A percentile compares a stretch with the other conserved stretches of the same genome.
These are phyloP conservation scores for Gastrolobium bilobum DNA, from an alignment of 306 rosid species.

Conservation along the genomic window DNA sequence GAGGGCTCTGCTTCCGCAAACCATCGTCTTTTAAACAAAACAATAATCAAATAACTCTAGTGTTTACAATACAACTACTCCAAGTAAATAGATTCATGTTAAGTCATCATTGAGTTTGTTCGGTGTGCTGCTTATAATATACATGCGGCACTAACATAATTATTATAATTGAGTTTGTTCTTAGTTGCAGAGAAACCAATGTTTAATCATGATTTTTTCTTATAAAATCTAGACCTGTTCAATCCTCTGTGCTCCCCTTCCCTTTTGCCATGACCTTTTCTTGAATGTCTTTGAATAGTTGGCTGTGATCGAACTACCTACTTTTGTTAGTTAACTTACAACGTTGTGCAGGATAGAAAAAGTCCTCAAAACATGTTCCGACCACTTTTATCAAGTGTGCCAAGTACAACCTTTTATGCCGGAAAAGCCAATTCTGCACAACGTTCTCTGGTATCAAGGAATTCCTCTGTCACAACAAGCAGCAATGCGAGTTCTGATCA, in stretches of 20 bases:
- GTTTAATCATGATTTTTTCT: background rate
- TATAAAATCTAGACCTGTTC: constrained; percentile 5
- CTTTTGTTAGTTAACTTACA: constrained; percentile 26
- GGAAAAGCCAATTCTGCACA: constrained; percentile 73
- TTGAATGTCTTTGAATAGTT: background rate
- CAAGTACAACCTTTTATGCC: constrained; percentile 75
- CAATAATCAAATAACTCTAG: too few relatives aligned
- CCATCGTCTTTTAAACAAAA: too few relatives aligned
- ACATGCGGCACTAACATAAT: constrained; percentile 5
- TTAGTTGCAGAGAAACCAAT: background rate
- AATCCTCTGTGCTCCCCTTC: background rate
- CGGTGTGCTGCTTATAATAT: background rate
- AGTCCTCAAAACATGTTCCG: constrained; percentile 88
- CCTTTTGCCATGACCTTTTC: constrained; percentile 20
- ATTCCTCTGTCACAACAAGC: constrained; percentile 85
- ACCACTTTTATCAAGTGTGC: constrained; percentile 93
- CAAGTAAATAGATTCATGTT: constrained; percentile 2
- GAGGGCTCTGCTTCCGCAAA: too few relatives aligned
- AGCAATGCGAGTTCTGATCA: constrained; percentile 86
- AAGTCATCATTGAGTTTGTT: constrained; percentile 6
- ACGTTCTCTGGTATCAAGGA: constrained; percentile 78
- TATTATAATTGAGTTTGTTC: constrained; percentile 19
- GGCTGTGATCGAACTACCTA: constrained; percentile 24
- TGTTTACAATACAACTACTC: too few relatives aligned
- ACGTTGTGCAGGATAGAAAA: constrained; percentile 76